Percentiles rank a stretch among this genome's conserved stretches.
phyloP scores from a whole-genome alignment of 257 asterid genomes.

The Solanum corneliomulleri region DNA sequence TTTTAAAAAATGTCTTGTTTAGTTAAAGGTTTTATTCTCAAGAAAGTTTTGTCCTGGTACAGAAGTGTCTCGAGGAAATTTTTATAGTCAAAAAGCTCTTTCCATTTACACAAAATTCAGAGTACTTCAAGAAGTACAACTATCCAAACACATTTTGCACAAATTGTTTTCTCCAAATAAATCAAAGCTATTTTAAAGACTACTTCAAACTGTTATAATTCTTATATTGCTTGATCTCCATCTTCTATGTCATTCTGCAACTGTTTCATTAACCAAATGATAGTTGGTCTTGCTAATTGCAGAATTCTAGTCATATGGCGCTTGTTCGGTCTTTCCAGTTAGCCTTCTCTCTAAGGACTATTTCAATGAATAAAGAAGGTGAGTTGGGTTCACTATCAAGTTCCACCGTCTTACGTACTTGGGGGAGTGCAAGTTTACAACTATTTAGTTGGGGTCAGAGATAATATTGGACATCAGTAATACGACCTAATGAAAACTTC shows the following conservation, averaged over 20 bases:
- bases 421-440: neutral
- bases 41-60: neutral
- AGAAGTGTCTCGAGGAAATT: neutral
- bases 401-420: neutral
- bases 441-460: neutral
- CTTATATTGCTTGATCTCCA: neutral
- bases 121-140: neutral
- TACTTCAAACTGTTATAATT: neutral
- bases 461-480: neutral
- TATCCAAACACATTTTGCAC: neutral
- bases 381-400: constrained; percentile 4
- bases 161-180: neutral
- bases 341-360: constrained; percentile 34
- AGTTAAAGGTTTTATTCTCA: neutral
- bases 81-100: neutral
- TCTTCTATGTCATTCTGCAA: neutral
- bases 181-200: neutral
- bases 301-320: constrained; percentile 33
- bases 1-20: neutral
- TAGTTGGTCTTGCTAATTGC: constrained; percentile 2
- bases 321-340: constrained; percentile 39
- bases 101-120: neutral
- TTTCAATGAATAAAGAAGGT: constrained; percentile 31
- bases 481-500: neutral
- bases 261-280: neutral